Percentiles rank a stretch among this genome's conserved stretches.
phyloP scores from a whole-genome alignment of 768 basidiomycete species.

The Suillus placidus region DNA sequence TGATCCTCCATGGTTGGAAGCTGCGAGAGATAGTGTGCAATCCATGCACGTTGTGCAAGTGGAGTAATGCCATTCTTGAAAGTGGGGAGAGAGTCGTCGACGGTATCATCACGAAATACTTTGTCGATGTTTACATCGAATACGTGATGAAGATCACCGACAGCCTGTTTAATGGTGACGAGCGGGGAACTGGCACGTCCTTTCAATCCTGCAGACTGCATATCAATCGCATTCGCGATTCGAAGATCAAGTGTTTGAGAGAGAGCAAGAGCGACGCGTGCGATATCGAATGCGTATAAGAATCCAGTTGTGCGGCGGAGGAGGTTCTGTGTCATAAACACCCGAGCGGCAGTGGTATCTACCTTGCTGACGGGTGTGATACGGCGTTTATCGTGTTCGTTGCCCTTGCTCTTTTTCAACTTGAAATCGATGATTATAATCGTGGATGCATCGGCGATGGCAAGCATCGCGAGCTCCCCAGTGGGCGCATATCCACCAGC shows the following conservation, averaged over 20 bases:
- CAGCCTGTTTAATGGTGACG: slow-evolving; percentile 23
- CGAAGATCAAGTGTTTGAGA: slow-evolving; percentile 36
- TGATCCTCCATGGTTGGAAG: slow-evolving; percentile 22
- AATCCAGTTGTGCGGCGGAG: slow-evolving; percentile 30
- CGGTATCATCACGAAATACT: slow-evolving; percentile 15
- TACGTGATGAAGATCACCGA: slow-evolving; percentile 3
- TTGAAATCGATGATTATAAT: slow-evolving; percentile 31
- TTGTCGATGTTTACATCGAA: slow-evolving; percentile 21
- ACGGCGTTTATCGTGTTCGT: slow-evolving; percentile 33
- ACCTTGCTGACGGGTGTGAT: slow-evolving; percentile 14
- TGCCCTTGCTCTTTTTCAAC: slow-evolving; percentile 29
- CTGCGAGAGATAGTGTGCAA: slow-evolving; percentile 33
- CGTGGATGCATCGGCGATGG: slow-evolving; percentile 29
- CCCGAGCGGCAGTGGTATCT: slow-evolving; percentile 19
- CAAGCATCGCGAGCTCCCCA: slow-evolving; percentile 29
- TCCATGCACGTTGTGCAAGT: slow-evolving; percentile 36
- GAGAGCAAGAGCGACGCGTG: slow-evolving; percentile 29
- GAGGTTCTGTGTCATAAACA: slow-evolving; percentile 33
- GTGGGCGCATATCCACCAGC: slow-evolving; percentile 25
- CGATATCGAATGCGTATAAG: slow-evolving; percentile 36
- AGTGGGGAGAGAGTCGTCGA: neutral
- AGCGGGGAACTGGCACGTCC: slow-evolving; percentile 21
- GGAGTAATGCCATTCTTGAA: slow-evolving; percentile 12
- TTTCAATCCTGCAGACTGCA: slow-evolving; percentile 23
- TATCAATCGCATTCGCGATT: slow-evolving; percentile 36